Evolutionary conservation across 2,329 filamentous ascomycete genomes (phyloP).

Genomic region (Penicillium sp.): DNA sequence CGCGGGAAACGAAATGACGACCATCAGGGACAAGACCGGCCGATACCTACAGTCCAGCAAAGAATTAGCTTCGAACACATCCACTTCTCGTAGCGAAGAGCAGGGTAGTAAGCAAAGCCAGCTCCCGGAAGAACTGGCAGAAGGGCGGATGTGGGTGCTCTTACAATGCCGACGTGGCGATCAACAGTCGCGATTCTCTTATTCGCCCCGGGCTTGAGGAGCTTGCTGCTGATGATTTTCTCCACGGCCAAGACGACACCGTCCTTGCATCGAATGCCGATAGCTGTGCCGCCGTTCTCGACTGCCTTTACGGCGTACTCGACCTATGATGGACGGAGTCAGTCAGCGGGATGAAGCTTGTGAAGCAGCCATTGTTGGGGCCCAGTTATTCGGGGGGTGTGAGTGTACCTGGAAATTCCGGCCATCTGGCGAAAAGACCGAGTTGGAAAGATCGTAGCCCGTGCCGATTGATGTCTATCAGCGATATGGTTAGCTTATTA

Average conservation of each 20-base stretch:
- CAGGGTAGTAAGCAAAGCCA: background rate
- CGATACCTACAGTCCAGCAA: slow-evolving; percentile 66
- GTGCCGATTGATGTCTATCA: slow-evolving; percentile 96
- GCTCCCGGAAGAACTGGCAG: background rate
- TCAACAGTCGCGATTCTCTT: slow-evolving; percentile 96
- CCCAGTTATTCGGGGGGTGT: background rate
- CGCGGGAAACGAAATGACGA: slow-evolving; percentile 90
- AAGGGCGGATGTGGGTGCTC: slow-evolving; percentile 36
- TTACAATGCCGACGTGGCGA: slow-evolving; percentile 87
- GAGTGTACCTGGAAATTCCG: slow-evolving; percentile 86
- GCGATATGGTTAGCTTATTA: slow-evolving; percentile 16
- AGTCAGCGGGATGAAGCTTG: slow-evolving; percentile 15
- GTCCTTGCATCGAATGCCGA: slow-evolving; percentile 96
- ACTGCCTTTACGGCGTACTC: slow-evolving; percentile 99
- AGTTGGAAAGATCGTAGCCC: slow-evolving; percentile 98
- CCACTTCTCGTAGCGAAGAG: background rate
- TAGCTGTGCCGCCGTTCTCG: slow-evolving; percentile 93
- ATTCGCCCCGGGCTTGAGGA: slow-evolving; percentile 92
- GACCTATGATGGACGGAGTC: slow-evolving; percentile 49
- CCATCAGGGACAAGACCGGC: slow-evolving; percentile 94
- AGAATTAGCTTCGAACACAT: background rate
- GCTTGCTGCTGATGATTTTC: slow-evolving; percentile 94
- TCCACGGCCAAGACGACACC: slow-evolving; percentile 94
- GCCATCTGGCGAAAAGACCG: slow-evolving; percentile 98
- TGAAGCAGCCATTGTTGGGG: background rate